Evolutionary conservation across 2,329 filamentous ascomycete genomes (phyloP), one percentile per base, ranked within the genome.

Genomic region (Phoma herbarum): DNA sequence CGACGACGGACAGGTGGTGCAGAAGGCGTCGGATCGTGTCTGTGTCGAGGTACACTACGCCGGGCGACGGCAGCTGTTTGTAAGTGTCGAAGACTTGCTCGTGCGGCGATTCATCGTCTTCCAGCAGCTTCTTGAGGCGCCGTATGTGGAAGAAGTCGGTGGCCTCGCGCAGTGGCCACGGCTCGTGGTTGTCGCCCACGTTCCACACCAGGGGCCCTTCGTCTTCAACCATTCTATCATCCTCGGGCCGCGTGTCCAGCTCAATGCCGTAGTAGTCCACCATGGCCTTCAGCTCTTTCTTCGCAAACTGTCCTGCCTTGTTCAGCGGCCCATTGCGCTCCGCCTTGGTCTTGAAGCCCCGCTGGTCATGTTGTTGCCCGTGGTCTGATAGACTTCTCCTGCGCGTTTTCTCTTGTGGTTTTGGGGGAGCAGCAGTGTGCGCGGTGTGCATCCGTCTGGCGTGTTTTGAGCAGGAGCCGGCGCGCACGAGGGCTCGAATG

Each of bases 1-100:
- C 81, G 9, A 87, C 85, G 44, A 85, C 84, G 20, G 90, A 88
- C 62, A 97, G 85, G 41, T 88, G 85, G 53, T 85, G 86, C 51
- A 96, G 80, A 20, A 96, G 80, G 8, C 81, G 76, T 52, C 88
- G 86, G 18, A 93, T 85, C 46, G 87, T 78, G 4, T 71, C 59
- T 20, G 78, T 73, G 2, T 77, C 74, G 7, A 89, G 75, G 58
- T 83, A 83, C 10, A 81, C 74, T 0, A 87, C 79, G 25, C 85
- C 82, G 0, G 86, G 86, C 4, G 78, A 69, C 2, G 82, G 84
- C 6, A 89, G 76, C 16, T 75, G 70, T 61, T 79, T 78, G 72
- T 88, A 89, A 0, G 81, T 75, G 14, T 79, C 71, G 69, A 83
- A 88, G 5, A 88, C 70, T 11, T 79, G 75, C 47, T 82, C 77